Conservation (phyloP, 1,284 basidiomycete species). For the Ceratobasidium sp. region DNA sequence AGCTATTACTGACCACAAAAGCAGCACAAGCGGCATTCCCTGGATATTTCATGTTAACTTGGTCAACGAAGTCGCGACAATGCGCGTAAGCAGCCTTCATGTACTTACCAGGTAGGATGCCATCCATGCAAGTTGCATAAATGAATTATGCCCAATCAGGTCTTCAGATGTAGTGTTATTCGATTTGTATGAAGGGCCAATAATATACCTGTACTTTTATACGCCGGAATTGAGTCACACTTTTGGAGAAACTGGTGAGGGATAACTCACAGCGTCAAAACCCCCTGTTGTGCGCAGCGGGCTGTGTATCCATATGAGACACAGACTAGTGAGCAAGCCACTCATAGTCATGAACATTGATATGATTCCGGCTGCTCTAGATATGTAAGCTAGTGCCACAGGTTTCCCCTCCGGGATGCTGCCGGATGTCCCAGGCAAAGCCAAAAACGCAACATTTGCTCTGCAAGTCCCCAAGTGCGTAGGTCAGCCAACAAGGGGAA, state of each 20-base stretch:
- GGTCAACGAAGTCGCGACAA: neutral
- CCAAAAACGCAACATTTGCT: slow-evolving; percentile 38
- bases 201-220: slow-evolving; percentile 28
- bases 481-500: neutral
- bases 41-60: neutral
- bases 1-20: slow-evolving; percentile 36
- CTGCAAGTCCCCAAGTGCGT: neutral
- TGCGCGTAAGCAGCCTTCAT: too few relatives aligned
- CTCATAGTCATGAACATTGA: slow-evolving; percentile 38
- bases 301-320: slow-evolving; percentile 29
- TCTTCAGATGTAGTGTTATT: neutral
- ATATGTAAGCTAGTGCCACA: slow-evolving; percentile 2
- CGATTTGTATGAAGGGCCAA: neutral
- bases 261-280: slow-evolving; percentile 19
- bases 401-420: neutral
- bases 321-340: slow-evolving; percentile 28
- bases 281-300: slow-evolving; percentile 19
- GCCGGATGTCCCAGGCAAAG: slow-evolving; percentile 22
- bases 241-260: neutral
- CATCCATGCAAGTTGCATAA: slow-evolving; percentile 22
- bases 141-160: neutral
- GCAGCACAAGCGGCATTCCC: slow-evolving; percentile 36
- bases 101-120: slow-evolving; percentile 23
- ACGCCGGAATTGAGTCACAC: neutral
- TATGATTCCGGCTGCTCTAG: slow-evolving; percentile 33